Conservation (phyloP, 306 rosid genomes). For the Parietaria judaica region DNA sequence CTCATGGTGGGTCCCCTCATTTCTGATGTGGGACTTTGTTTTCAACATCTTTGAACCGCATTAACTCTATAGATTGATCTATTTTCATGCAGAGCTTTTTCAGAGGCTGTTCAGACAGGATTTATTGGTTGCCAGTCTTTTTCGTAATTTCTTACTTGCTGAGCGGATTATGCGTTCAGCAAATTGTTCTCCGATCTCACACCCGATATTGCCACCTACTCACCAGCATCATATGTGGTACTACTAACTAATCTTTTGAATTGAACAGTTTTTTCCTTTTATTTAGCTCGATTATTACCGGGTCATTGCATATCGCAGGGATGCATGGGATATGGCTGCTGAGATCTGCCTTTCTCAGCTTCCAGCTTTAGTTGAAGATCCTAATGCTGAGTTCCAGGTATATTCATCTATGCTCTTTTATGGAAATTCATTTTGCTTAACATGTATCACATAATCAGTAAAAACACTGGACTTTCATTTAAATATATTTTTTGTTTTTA, state of each 20-base stretch:
- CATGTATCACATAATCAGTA: not conserved
- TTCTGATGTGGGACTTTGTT: not conserved
- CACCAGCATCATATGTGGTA: slow-evolving; percentile 99
- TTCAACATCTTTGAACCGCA: slow-evolving; percentile 3
- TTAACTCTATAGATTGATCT: slow-evolving; percentile 5
- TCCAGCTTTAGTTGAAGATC: slow-evolving; percentile 78
- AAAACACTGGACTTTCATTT: not conserved
- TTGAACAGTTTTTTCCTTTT: slow-evolving; percentile 14
- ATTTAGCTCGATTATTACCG: slow-evolving; percentile 13
- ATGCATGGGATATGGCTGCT: slow-evolving; percentile 99
- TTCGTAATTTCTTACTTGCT: slow-evolving; percentile 89
- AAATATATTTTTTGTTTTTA: slow-evolving; percentile 4
- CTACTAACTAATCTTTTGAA: slow-evolving; percentile 19
- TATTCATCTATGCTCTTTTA: not conserved
- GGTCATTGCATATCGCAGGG: slow-evolving; percentile 53
- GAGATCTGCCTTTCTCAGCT: slow-evolving; percentile 99
- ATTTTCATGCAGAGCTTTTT: slow-evolving; percentile 71
- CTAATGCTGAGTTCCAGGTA: slow-evolving; percentile 84
- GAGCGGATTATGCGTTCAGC: slow-evolving; percentile 98
- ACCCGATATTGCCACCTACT: slow-evolving; percentile 84
- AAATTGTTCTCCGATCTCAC: slow-evolving; percentile 91
- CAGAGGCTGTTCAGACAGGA: slow-evolving; percentile 97
- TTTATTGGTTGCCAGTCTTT: slow-evolving; percentile 85
- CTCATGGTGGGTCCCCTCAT: slow-evolving; percentile 56
- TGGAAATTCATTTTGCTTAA: not conserved